Conservation (phyloP, 768 basidiomycete genomes). For the Termitomyces sp. region DNA sequence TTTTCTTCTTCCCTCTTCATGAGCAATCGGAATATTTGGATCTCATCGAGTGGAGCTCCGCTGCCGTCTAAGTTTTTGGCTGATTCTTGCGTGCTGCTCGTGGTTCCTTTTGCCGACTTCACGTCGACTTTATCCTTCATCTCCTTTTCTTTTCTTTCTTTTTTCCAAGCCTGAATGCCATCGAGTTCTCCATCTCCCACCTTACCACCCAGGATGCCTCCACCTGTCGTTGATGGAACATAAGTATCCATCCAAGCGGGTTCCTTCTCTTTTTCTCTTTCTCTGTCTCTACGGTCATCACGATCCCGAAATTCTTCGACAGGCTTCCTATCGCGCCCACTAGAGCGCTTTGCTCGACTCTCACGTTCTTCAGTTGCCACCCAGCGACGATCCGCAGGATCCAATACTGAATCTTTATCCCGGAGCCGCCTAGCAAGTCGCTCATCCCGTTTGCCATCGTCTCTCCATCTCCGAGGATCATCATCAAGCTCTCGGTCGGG, state of each 20-base stretch:
- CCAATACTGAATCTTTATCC: slow-evolving; percentile 37
- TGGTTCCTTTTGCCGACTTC: slow-evolving; percentile 2
- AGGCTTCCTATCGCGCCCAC: slow-evolving; percentile 53
- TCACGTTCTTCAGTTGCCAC: slow-evolving; percentile 64
- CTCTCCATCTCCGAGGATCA: slow-evolving; percentile 72
- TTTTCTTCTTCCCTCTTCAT: slow-evolving; percentile 73
- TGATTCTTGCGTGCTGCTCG: slow-evolving; percentile 2
- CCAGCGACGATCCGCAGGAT: slow-evolving; percentile 54
- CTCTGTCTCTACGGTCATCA: slow-evolving; percentile 34
- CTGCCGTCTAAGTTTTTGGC: slow-evolving; percentile 15
- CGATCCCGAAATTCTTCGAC: slow-evolving; percentile 42
- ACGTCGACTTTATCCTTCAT: slow-evolving; percentile 41
- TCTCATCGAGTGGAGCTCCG: slow-evolving; percentile 63
- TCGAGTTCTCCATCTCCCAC: slow-evolving; percentile 64
- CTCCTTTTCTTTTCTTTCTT: slow-evolving; percentile 73
- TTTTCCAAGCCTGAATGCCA: slow-evolving; percentile 85
- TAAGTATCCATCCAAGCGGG: slow-evolving; percentile 93
- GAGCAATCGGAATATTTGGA: slow-evolving; percentile 75
- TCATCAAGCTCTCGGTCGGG: slow-evolving; percentile 47
- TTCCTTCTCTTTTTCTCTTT: slow-evolving; percentile 74
- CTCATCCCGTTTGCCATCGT: slow-evolving; percentile 79
- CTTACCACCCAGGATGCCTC: slow-evolving; percentile 62
- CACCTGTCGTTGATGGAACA: slow-evolving; percentile 51
- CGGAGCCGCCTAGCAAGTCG: slow-evolving; percentile 56
- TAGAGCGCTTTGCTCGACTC: slow-evolving; percentile 48